Evolutionary conservation across 1,284 basidiomycete genomes (phyloP).

Genomic region (Heterobasidion irregulare): DNA sequence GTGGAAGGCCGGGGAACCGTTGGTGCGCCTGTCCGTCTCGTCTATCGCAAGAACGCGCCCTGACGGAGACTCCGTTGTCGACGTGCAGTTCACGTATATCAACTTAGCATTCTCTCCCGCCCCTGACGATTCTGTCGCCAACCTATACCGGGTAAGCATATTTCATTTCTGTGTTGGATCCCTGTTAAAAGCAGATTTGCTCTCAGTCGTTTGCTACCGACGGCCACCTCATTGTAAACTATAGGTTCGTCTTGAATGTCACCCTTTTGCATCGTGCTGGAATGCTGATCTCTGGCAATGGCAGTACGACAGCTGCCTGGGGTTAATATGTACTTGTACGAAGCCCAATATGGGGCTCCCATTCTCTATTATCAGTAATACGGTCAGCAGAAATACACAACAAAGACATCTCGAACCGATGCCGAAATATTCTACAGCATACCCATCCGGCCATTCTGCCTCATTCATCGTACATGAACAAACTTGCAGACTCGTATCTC

Average conservation of each 20-base stretch:
- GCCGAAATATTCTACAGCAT: too few species aligned
- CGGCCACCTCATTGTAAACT: slow-evolving; percentile 92
- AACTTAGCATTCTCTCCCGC: slow-evolving; percentile 95
- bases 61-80: neutral
- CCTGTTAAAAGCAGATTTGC: slow-evolving; percentile 1
- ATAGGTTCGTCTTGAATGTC: slow-evolving; percentile 51
- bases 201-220: slow-evolving; percentile 85
- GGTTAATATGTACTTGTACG: slow-evolving; percentile 31
- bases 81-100: slow-evolving; percentile 88
- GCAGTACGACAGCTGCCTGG: slow-evolving; percentile 66
- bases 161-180: slow-evolving; percentile 1
- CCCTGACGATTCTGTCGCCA: slow-evolving; percentile 88
- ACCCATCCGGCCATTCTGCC: neutral
- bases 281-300: slow-evolving; percentile 1
- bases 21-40: slow-evolving; percentile 49
- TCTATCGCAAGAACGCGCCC: neutral
- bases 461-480: neutral
- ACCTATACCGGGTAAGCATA: slow-evolving; percentile 67
- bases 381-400: too few species aligned
- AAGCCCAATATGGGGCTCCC: neutral
- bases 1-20: slow-evolving; percentile 80
- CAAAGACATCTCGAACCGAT: too few species aligned
- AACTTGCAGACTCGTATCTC: neutral
- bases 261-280: neutral
- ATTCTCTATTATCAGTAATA: neutral